Evolutionary conservation across 2,329 filamentous ascomycete genomes (phyloP), one percentile per base, ranked within the genome.

Genomic region (Rasamsonia emersonii): DNA sequence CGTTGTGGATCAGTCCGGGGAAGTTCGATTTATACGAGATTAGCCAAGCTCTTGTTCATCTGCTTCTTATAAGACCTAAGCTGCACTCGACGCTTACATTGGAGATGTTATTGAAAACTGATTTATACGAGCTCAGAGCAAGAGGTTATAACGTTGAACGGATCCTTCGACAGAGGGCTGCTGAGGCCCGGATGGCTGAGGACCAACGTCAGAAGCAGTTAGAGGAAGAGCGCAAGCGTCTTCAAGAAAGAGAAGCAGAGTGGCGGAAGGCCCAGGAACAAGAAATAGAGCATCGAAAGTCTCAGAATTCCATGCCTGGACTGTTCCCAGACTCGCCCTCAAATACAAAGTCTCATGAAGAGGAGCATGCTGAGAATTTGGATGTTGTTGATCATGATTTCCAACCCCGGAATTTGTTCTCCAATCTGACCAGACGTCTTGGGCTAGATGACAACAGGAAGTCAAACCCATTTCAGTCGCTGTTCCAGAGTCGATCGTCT

Each of bases 141-240:
- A 85, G 91, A 42, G 91, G 91, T 2, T 96, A 95, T 67, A 96
- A 98, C 45, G 91, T 98, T 23, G 86, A 95, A 50, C 81, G 91
- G 30, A 96, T 98, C 40, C 69, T 98, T 14, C 77, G 85, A 21
- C 81, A 81, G 33, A 93, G 93, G 62, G 86, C 82, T 13, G 83
- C 84, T 2, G 86, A 96, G 56, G 84, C 85, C 4, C 76, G 84
- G 32, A 78, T 96, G 42, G 86, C 86, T 0, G 88, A 95, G 50
- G 82, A 83, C 47, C 78, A 86, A 53, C 74, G 83, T 29, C 78
- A 81, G 49, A 79, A 79, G 49, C 50, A 82, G 20, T 57, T 86
- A 4, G 81, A 83, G 40, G 74, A 76, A 28, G 85, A 93, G 50
- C 75, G 80, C 42, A 73, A 75, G 49, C 70, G 70, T 19, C 75